Base-by-base conservation (phyloP, 306 rosid genomes). In the Vicia faba region DNA sequence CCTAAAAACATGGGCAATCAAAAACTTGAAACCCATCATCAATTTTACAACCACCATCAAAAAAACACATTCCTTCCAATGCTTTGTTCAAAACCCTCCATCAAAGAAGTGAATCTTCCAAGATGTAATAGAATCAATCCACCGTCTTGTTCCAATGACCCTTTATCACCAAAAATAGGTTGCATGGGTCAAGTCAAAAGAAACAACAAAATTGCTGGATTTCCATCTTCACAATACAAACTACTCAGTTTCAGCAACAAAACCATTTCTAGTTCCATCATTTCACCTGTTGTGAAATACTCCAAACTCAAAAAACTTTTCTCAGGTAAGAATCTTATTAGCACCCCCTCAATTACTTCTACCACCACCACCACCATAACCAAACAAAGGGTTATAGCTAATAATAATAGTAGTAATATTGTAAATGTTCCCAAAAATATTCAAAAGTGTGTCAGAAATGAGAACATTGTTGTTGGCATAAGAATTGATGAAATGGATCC, bases 171-270 rank as follows among this genome's bases (percentile, higher is more conserved):
- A 2, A 88, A 73, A 83, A 90, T 90, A 78, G 79, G 95, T 48
- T 95, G 99, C 85, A 90, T 85, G 87, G 99, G 99, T 60, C 97
- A 95, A 68, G 99, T 95, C 1, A 95, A 88, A 75, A 83, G 97
- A 48, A 82, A 80, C 80, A 89, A 90, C 88, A 90, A 67, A 66
- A 86, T 87, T 2, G 65, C 79, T 2, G 96, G 93, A 2, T 75
- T 84, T 11, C 95, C 95, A 35, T 13, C 71, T 38, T 46, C 70
- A 64, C 51, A 29, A 19, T 10, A 11, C 16, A 81, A 76, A 64
- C 56, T 80, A 71, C 55, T 80, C 66, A 65, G 54, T 65, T 68
- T 53, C 75, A 51, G 48, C 20, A 77, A 74, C 68, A 75, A 63
- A 19, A 69, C 15, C 15, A 68, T 16, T 48, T 7, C 70, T 19